Evolutionary conservation across 1,284 basidiomycete species (phyloP).

Genomic region (Testicularia cyperi): DNA sequence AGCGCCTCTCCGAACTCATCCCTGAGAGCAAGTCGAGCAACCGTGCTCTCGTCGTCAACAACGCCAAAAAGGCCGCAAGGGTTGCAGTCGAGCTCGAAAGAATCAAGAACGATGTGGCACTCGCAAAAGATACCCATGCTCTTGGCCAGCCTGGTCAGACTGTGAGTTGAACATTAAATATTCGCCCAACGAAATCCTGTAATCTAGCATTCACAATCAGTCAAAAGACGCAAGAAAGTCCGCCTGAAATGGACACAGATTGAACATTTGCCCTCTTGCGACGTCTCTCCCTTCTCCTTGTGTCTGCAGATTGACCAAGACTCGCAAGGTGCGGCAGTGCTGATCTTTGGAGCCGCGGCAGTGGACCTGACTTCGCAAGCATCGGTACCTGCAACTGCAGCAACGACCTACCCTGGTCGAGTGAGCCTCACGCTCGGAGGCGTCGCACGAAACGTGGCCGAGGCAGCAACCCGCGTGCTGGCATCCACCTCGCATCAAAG

Average conservation of each 20-base stretch:
- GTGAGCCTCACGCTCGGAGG: conserved; percentile 79
- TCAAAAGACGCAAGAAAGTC: too few relatives aligned
- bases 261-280: too few relatives aligned
- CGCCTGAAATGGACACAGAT: too few relatives aligned
- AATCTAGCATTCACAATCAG: too few relatives aligned
- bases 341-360: conserved; percentile 52
- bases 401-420: conserved; percentile 75
- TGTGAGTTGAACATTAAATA: conserved; percentile 26
- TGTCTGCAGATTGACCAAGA: too few relatives aligned
- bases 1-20: conserved; percentile 79
- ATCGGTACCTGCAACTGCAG: neutral
- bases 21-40: conserved; percentile 68
- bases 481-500: neutral
- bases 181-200: too few relatives aligned
- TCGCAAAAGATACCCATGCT: conserved; percentile 10
- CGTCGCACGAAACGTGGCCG: conserved; percentile 89
- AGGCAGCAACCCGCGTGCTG: conserved; percentile 74
- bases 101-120: conserved; percentile 59
- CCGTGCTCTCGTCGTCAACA: conserved; percentile 85
- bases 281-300: too few relatives aligned
- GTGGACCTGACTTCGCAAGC: conserved; percentile 52
- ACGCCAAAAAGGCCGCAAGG: conserved; percentile 78
- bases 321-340: too few relatives aligned
- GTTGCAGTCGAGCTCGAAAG: conserved; percentile 78
- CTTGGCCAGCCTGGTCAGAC: conserved; percentile 16